Percentiles rank a stretch among this genome's conserved stretches.
These are phyloP conservation scores for Cladosporium sp. DNA, from an alignment of 2,329 filamentous ascomycete species.

Conservation along the genomic window DNA sequence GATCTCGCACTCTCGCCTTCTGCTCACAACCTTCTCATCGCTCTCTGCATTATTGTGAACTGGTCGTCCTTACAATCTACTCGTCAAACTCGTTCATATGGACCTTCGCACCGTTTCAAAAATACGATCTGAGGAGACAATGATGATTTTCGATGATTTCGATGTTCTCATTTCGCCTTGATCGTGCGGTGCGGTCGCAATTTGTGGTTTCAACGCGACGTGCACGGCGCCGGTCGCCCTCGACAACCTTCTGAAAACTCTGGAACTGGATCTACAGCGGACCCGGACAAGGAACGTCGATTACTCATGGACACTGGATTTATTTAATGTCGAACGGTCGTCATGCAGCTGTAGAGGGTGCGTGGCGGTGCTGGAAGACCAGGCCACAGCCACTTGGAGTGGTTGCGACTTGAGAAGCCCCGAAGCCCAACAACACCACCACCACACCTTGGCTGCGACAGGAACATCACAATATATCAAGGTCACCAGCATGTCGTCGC, in stretches of 20 bases:
- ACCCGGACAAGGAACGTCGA: neutral
- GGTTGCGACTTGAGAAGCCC: neutral
- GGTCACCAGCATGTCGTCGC: neutral
- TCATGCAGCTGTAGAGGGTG: neutral
- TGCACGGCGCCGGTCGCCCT: neutral
- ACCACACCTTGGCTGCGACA: neutral
- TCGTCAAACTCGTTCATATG: neutral
- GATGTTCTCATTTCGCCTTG: neutral
- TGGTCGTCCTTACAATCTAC: neutral
- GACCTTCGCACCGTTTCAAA: neutral
- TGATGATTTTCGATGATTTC: slow-evolving; percentile 3
- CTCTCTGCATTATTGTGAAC: neutral
- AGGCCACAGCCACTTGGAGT: neutral
- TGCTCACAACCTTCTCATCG: slow-evolving; percentile 8
- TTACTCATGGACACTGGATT: neutral
- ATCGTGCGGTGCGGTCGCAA: slow-evolving; percentile 18
- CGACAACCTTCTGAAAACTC: neutral
- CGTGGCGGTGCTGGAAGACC: neutral
- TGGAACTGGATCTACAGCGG: neutral
- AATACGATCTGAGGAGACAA: neutral
- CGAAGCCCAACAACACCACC: neutral
- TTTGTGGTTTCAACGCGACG: neutral
- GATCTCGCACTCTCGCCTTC: neutral
- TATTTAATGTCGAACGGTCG: neutral
- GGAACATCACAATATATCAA: neutral